Evolutionary conservation across 2,329 filamentous ascomycete genomes (phyloP).

Genomic region (Annulohypoxylon truncatum): DNA sequence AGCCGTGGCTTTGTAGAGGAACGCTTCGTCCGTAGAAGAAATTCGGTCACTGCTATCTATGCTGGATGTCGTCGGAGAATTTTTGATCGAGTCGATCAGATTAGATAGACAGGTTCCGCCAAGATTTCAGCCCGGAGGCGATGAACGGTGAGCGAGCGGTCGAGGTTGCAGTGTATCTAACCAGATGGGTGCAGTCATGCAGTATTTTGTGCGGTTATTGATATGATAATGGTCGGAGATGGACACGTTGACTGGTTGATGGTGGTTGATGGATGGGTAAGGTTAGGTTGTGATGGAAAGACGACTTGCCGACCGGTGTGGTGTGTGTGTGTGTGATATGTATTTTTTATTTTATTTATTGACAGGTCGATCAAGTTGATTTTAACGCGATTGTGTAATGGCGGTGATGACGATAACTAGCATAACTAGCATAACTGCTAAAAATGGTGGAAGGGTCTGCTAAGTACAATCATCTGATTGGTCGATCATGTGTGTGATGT

Average conservation of each 20-base stretch:
- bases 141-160: conserved; percentile 2
- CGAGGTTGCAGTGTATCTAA: not conserved
- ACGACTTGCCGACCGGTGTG: conserved; percentile 2
- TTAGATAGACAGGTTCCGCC: conserved; percentile 11
- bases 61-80: not conserved
- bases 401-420: conserved; percentile 39
- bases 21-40: not conserved
- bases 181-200: not conserved
- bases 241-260: conserved; percentile 10
- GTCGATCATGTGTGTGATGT: not conserved
- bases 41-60: not conserved
- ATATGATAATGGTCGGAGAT: not conserved
- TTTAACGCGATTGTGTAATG: conserved; percentile 36
- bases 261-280: conserved; percentile 3
- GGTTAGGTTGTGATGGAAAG: not conserved
- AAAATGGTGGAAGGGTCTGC: conserved; percentile 11
- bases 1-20: not conserved
- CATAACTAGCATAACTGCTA: conserved; percentile 3
- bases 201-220: not conserved
- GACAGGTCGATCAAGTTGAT: conserved; percentile 22
- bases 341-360: conserved; percentile 35
- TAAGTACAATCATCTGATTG: not conserved
- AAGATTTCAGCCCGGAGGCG: conserved; percentile 1
- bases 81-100: conserved; percentile 1
- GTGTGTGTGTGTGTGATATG: conserved; percentile 2